Percentiles rank a stretch among this genome's conserved stretches.
These are phyloP conservation scores for Cyberlindnera sargentensis DNA, from an alignment of 805 yeast species.

Conservation along the genomic window DNA sequence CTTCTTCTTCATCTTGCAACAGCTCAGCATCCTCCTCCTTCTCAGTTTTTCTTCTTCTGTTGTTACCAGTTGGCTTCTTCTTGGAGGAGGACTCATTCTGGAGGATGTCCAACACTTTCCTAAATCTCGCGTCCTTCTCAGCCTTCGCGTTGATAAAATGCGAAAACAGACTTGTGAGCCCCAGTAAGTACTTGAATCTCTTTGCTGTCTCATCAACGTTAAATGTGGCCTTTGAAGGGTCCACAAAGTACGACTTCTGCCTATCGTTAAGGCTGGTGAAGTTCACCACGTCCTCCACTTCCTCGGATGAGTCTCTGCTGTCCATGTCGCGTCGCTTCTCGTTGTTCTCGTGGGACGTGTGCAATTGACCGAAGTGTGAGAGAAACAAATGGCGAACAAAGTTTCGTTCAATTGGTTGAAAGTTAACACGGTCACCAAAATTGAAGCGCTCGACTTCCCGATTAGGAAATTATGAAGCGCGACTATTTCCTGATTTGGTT, in stretches of 20 bases:
- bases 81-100: constrained; percentile 22
- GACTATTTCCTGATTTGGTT: constrained; percentile 11
- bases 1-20: constrained; percentile 48
- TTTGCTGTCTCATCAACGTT: constrained; percentile 55
- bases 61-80: constrained; percentile 22
- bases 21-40: constrained; percentile 75
- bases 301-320: constrained; percentile 1
- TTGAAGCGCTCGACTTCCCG: constrained; percentile 3
- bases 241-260: constrained; percentile 27
- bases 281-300: constrained; percentile 1
- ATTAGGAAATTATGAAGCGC: constrained; percentile 10
- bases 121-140: constrained; percentile 49
- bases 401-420: too few species aligned
- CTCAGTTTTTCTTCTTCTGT: constrained; percentile 59
- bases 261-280: constrained; percentile 7
- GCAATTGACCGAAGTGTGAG: too few species aligned
- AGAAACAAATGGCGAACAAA: too few species aligned
- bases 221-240: constrained; percentile 31
- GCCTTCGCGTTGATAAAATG: constrained; percentile 66
- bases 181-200: constrained; percentile 59
- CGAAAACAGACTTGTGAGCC: constrained; percentile 57
- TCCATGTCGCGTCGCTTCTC: constrained; percentile 1
- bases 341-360: neutral
- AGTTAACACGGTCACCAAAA: neutral
- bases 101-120: constrained; percentile 41